These are phyloP conservation scores for Penicillium sp. DNA, from an alignment of 2,329 filamentous ascomycete genomes.

Conservation along the genomic window DNA sequence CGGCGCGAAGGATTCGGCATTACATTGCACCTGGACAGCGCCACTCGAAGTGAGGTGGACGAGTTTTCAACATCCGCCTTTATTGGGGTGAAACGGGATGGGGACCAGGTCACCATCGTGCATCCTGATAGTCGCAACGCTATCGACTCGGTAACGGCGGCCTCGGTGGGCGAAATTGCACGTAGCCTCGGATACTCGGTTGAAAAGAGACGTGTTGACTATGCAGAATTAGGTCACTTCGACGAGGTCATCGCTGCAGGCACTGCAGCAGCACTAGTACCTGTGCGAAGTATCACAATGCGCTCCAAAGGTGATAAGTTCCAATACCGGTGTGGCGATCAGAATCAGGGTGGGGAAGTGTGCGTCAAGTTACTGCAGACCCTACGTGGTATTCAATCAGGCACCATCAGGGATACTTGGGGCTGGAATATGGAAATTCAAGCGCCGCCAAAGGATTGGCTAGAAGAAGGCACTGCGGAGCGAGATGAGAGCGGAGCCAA, in stretches of 20 bases:
- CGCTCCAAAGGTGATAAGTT: conserved; percentile 57
- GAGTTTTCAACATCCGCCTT: conserved; percentile 96
- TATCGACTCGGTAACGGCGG: conserved; percentile 81
- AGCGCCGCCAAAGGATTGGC: conserved; percentile 32
- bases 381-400: conserved; percentile 81
- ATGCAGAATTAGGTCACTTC: conserved; percentile 62
- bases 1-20: conserved; percentile 81
- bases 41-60: conserved; percentile 79
- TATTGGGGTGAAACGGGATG: conserved; percentile 69
- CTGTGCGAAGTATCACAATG: conserved; percentile 85
- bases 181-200: conserved; percentile 78
- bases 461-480: conserved; percentile 20
- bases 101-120: conserved; percentile 65
- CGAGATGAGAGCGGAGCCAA: conserved; percentile 23
- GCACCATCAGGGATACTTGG: conserved; percentile 72
- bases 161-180: conserved; percentile 72
- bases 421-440: conserved; percentile 62
- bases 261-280: conserved; percentile 86
- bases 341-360: conserved; percentile 59
- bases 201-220: conserved; percentile 65
- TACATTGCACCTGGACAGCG: conserved; percentile 87
- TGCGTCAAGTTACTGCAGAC: conserved; percentile 70
- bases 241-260: conserved; percentile 86
- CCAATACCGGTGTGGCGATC: conserved; percentile 47
- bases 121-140: conserved; percentile 86